A percentile compares a stretch with the other conserved stretches of the same genome.
Evolutionary conservation across 2,329 filamentous ascomycete genomes (phyloP).

Genomic region (Periconia macrospinosa): DNA sequence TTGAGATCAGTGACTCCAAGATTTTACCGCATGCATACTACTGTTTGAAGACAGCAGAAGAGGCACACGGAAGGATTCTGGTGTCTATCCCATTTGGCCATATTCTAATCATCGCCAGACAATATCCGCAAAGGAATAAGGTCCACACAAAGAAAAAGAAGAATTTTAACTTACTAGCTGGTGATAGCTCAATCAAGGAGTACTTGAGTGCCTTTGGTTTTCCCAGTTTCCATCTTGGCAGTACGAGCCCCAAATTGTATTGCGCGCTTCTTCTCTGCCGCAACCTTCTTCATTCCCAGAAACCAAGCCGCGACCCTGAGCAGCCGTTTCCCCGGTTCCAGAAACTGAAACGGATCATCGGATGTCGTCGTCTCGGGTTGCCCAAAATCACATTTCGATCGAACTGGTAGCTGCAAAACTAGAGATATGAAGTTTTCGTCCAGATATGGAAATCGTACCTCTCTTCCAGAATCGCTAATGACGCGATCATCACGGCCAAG

Average conservation of each 20-base stretch:
- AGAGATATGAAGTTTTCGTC: constrained; percentile 86
- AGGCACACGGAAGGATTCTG: constrained; percentile 13
- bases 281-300: constrained; percentile 70
- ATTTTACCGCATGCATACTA: constrained; percentile 6
- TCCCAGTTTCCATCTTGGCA: constrained; percentile 51
- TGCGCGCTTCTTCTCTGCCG: constrained; percentile 89
- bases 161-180: constrained; percentile 18
- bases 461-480: constrained; percentile 84
- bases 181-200: constrained; percentile 35
- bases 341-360: constrained; percentile 32
- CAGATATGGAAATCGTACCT: constrained; percentile 87
- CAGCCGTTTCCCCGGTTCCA: constrained; percentile 81
- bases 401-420: constrained; percentile 73
- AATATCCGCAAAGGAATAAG: neutral
- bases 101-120: constrained; percentile 33
- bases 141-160: constrained; percentile 1
- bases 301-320: constrained; percentile 75
- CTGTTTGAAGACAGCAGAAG: neutral
- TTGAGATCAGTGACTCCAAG: constrained; percentile 25
- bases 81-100: constrained; percentile 30
- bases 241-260: constrained; percentile 56
- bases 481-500: constrained; percentile 91
- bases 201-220: constrained; percentile 51
- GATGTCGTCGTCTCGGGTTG: constrained; percentile 15
- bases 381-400: constrained; percentile 89